A percentile compares a stretch with the other conserved stretches of the same genome.
Conservation (phyloP, 495 filamentous ascomycete species). For the Penicillium manginii region DNA sequence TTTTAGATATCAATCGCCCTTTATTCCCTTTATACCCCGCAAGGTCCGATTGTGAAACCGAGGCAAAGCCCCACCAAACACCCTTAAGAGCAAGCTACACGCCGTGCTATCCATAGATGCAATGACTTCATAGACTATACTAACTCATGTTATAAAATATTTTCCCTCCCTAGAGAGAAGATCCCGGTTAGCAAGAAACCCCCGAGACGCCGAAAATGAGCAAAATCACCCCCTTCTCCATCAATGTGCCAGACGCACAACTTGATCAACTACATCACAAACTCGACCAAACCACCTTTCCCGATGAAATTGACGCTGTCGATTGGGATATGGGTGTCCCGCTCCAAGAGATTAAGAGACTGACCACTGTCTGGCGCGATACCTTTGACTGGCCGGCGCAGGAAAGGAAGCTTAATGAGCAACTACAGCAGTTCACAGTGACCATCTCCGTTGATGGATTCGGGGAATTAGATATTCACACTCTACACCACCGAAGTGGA, state of each 20-base stretch:
- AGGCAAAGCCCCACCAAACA: constrained; percentile 3
- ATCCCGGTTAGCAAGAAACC: too few relatives aligned
- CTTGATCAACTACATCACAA: constrained; percentile 45
- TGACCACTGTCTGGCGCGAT: constrained; percentile 48
- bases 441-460: constrained; percentile 39
- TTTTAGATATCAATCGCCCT: not conserved
- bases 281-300: constrained; percentile 46
- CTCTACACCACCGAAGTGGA: constrained; percentile 58
- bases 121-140: not conserved
- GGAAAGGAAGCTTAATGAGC: constrained; percentile 45
- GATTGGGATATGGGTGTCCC: constrained; percentile 55
- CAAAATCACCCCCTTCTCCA: constrained; percentile 36
- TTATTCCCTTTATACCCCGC: not conserved
- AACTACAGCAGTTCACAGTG: constrained; percentile 43
- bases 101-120: not conserved
- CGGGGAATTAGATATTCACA: constrained; percentile 48
- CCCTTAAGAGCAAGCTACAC: not conserved
- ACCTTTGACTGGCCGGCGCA: constrained; percentile 53
- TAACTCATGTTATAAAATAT: not conserved
- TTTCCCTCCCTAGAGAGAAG: not conserved
- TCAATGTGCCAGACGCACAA: constrained; percentile 44
- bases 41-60: constrained; percentile 1
- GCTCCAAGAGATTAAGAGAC: constrained; percentile 48
- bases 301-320: constrained; percentile 48
- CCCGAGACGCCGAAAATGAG: constrained; percentile 8